Base-by-base conservation (phyloP, 1,284 basidiomycete genomes). In the Heterobasidion irregulare region DNA sequence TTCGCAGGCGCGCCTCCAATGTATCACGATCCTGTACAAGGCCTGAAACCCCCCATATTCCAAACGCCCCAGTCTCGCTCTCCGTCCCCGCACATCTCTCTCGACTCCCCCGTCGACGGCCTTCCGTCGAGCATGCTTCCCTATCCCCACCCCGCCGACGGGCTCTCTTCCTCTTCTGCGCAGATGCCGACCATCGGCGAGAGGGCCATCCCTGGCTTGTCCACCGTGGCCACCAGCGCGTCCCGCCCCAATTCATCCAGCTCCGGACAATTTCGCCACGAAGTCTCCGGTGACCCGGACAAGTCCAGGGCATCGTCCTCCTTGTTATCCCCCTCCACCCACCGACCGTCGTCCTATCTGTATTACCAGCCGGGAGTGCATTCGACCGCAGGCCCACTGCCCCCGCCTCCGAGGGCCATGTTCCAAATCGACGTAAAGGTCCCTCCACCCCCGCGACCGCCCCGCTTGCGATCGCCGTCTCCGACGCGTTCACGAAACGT, bases 361-460 rank as follows among this genome's bases (percentile, higher is more conserved):
- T 70, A 76, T 61, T 86, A 88, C 64, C 76, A 85, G 58, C 84
- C 83, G 50, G 85, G 83, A 52, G 62, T 84, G 6, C 83, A 89
- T 68, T 74, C 86, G 6, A 86, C 76, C 16, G 85, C 86, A 45
- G 84, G 86, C 1, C 85, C 87, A 46, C 73, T 86, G 59, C 86
- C 86, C 44, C 78, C 80, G 36, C 85, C 84, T 32, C 83, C 85
- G 6, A 73, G 80, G 57, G 74, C 80, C 33, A 66, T 75, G 56
- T 77, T 82, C 57, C 73, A 71, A 57, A 72, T 80, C 34, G 71
- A 77, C 56, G 58, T 66, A 19, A 70, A 52, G 63, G 61, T 69
- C 15, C 72, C 78, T 7, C 77, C 83, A 16, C 83, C 84, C 32
- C 84, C 84, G 57, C 79, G 84, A 47, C 85, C 85, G 33, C 84